Percentiles rank a stretch among this genome's conserved stretches.
These are phyloP conservation scores for Aspergillus bertholletiae DNA, from an alignment of 495 filamentous ascomycete species.

Conservation along the genomic window DNA sequence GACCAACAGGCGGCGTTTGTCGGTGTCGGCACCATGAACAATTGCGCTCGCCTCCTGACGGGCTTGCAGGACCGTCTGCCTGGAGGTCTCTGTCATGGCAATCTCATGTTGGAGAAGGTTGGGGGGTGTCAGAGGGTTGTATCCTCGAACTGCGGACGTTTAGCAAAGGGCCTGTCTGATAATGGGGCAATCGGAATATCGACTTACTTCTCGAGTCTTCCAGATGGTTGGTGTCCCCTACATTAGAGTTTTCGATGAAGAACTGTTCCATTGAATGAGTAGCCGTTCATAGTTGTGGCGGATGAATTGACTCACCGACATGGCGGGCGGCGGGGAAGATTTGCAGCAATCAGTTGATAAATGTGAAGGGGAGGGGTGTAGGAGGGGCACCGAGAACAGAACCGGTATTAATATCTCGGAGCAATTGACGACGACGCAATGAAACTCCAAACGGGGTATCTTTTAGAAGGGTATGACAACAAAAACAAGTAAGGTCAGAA, in stretches of 20 bases:
- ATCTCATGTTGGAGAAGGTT: constrained; percentile 96
- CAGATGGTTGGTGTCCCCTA: constrained; percentile 73
- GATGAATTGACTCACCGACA: constrained; percentile 36
- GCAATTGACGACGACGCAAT: background rate
- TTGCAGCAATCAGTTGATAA: background rate
- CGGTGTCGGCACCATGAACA: constrained; percentile 72
- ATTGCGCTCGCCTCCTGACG: constrained; percentile 80
- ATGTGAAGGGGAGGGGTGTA: background rate
- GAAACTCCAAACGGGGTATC: background rate
- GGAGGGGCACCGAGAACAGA: background rate
- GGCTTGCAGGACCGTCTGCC: constrained; percentile 71
- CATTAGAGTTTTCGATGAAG: constrained; percentile 85
- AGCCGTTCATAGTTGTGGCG: background rate
- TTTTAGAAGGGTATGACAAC: constrained; percentile 3
- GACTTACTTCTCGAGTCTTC: constrained; percentile 89
- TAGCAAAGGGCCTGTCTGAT: background rate
- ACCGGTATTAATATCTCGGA: background rate
- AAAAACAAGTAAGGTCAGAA: background rate
- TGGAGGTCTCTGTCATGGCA: constrained; percentile 70
- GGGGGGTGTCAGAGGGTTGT: constrained; percentile 91
- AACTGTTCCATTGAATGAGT: constrained; percentile 47
- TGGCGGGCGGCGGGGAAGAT: constrained; percentile 20
- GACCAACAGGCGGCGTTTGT: constrained; percentile 75
- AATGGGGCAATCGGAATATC: background rate
- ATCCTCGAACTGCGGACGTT: constrained; percentile 63